A percentile compares a stretch with the other conserved stretches of the same genome.
Conservation (phyloP, 2,329 filamentous ascomycete genomes). For the Trichoderma koningii region DNA sequence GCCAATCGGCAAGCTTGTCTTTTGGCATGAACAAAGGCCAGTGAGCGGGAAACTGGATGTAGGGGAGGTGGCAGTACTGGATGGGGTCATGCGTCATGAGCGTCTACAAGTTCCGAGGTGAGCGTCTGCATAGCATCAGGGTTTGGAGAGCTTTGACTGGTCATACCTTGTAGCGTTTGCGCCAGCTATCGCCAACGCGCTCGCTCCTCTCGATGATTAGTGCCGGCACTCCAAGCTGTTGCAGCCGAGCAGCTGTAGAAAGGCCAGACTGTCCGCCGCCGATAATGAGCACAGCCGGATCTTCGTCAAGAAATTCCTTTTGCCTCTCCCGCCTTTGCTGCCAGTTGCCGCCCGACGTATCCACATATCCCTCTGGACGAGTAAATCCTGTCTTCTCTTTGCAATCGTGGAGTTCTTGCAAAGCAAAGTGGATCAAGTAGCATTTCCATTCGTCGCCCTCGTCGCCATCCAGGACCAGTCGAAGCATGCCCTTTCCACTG, state of each 20-base stretch:
- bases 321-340: slow-evolving; percentile 12
- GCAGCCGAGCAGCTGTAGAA: background rate
- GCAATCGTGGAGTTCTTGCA: background rate
- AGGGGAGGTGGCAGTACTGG: slow-evolving; percentile 63
- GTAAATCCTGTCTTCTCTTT: background rate
- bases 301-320: slow-evolving; percentile 11
- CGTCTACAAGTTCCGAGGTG: slow-evolving; percentile 38
- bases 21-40: slow-evolving; percentile 73
- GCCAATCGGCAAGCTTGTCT: slow-evolving; percentile 69
- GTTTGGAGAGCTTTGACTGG: background rate
- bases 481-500: slow-evolving; percentile 5
- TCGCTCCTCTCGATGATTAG: slow-evolving; percentile 54
- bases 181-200: slow-evolving; percentile 65
- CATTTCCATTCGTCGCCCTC: slow-evolving; percentile 3
- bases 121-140: background rate
- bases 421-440: background rate
- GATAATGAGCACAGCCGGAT: slow-evolving; percentile 6
- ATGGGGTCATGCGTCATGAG: slow-evolving; percentile 70
- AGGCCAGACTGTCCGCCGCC: slow-evolving; percentile 6
- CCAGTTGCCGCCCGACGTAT: slow-evolving; percentile 6
- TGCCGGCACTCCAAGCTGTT: slow-evolving; percentile 45
- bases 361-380: background rate
- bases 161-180: slow-evolving; percentile 56
- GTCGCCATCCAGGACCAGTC: background rate
- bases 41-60: slow-evolving; percentile 61